Base-by-base conservation (phyloP, 768 basidiomycete species). In the Amanita exitialis region DNA sequence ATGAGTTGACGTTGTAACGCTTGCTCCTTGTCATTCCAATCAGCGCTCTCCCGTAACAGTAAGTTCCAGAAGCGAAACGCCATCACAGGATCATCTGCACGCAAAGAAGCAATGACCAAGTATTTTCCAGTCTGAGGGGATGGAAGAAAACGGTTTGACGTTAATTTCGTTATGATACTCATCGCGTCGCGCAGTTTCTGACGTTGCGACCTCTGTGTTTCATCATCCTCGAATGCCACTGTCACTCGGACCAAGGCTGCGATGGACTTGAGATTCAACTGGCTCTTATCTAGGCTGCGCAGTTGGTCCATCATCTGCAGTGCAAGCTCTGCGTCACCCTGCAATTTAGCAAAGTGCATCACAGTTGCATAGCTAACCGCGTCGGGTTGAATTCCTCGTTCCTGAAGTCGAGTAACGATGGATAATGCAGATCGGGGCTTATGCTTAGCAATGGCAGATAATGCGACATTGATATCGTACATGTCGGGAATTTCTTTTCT, bases 391-490 rank as follows among this genome's bases (percentile, higher is more conserved):
- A 83, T 53, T 15, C 80, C 78, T 21, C 58, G 57, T 13, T 63
- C 56, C 1, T 66, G 56, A 79, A 86, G 83, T 28, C 69, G 68
- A 49, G 68, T 58, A n/a, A 87, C 60, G 57, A 80, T 66, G 15
- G 54, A 57, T 18, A 65, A 66, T 1, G 79, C 86, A 13, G 58
- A 58, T 9, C 64, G 63, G 18, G 82, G 76, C 38, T 74, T 65
- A 54, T 72, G 61, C 52, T 70, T 66, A 23, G 82, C 76, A 47
- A 85, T 62, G 8, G 73, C 76, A 3, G 70, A 68, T 49, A 88
- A 69, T 36, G 72, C 73, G 44, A 88, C 76, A 57, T 85, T 86
- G 45, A 84, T 66, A 58, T 88, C 86, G 59, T 77, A 67, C 35
- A 74, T 55, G 61, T 87, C 83, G 13, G 82, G 82, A 47, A 74